phyloP scores from a whole-genome alignment of 179 eudicot species.

The Beta corolliflora region DNA sequence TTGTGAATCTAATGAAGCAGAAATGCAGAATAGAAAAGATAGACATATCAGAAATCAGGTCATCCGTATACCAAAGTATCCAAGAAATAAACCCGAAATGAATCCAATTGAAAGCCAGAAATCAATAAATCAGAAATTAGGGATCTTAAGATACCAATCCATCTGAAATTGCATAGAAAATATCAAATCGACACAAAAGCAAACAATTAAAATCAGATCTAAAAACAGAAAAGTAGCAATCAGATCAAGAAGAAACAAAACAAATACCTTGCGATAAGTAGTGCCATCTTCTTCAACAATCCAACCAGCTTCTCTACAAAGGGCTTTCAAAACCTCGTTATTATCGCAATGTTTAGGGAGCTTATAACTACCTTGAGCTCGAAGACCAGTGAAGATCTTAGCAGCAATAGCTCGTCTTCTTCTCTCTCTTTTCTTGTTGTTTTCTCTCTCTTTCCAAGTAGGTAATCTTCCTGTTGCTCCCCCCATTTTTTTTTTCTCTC shows the following conservation, averaged over 20 bases:
- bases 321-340: slow-evolving; percentile 41
- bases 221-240: neutral
- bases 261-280: slow-evolving; percentile 36
- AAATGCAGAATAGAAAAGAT: too few relatives aligned
- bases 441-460: slow-evolving; percentile 43
- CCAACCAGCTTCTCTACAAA: slow-evolving; percentile 44
- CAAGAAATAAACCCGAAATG: neutral
- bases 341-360: slow-evolving; percentile 45
- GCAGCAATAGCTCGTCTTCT: slow-evolving; percentile 41
- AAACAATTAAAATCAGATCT: slow-evolving; percentile 10
- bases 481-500: slow-evolving; percentile 23
- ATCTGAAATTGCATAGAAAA: neutral
- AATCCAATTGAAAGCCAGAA: neutral
- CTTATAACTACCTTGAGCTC: slow-evolving; percentile 39
- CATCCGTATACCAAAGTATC: too few relatives aligned
- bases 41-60: too few relatives aligned
- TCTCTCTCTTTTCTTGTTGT: slow-evolving; percentile 39
- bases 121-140: neutral
- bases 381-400: slow-evolving; percentile 37
- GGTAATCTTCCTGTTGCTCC: slow-evolving; percentile 40
- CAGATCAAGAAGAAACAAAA: neutral
- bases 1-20: slow-evolving; percentile 1
- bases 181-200: neutral
- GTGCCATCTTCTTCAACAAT: slow-evolving; percentile 42
- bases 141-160: neutral